Conservation (phyloP, 257 asterid genomes). For the Lycium barbarum region DNA sequence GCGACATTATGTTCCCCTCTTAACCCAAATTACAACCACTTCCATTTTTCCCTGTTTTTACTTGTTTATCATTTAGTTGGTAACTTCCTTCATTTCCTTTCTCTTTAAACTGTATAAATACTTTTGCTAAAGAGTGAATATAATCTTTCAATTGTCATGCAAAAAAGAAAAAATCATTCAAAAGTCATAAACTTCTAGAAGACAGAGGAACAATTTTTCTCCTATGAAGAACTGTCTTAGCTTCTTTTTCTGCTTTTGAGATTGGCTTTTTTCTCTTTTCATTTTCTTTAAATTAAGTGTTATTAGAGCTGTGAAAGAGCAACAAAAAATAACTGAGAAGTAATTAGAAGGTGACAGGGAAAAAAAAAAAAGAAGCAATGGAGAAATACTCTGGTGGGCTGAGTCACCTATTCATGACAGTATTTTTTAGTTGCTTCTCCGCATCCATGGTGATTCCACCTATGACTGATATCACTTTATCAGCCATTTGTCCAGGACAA, state of each 20-base stretch:
- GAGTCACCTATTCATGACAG: slow-evolving; percentile 88
- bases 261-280: neutral
- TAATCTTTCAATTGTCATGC: neutral
- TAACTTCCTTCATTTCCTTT: neutral
- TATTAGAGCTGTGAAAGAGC: neutral
- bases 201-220: neutral
- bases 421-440: slow-evolving; percentile 78
- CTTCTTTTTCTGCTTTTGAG: slow-evolving; percentile 18
- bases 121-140: neutral
- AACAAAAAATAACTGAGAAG: neutral
- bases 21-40: slow-evolving; percentile 17
- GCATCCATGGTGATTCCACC: slow-evolving; percentile 90
- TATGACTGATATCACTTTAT: slow-evolving; percentile 79
- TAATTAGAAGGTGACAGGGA: too few relatives aligned
- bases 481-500: slow-evolving; percentile 85
- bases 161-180: neutral
- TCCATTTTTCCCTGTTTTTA: neutral
- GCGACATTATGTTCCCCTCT: neutral
- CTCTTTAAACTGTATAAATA: neutral
- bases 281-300: neutral
- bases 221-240: neutral
- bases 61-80: neutral
- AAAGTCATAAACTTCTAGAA: neutral
- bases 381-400: slow-evolving; percentile 55
- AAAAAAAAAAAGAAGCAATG: neutral